Evolutionary conservation across 2,329 filamentous ascomycete genomes (phyloP), one percentile per base, ranked within the genome.

Genomic region (Pleoardoris graminearum): DNA sequence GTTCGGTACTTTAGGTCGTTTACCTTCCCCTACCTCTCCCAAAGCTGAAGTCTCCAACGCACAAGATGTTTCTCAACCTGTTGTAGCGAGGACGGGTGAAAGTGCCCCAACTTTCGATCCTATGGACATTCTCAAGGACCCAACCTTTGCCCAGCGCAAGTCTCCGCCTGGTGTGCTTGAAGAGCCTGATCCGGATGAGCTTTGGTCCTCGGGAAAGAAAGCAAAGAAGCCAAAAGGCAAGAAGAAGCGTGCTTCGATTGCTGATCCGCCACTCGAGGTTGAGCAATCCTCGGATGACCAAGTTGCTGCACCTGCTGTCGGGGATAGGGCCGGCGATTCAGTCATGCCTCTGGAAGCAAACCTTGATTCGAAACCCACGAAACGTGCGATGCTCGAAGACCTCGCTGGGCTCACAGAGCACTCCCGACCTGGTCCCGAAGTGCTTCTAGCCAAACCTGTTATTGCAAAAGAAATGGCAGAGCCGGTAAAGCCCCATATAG

Each of bases 211-310:
- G 42, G 70, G 73, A 35, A 79, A 77, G 60, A 79, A 78, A 63
- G 66, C 64, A 29, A 80, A 77, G 68, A 79, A 78, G 55, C 65
- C 68, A 7, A 79, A 78, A 58, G 68, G 71, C 16, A 79, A 79
- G 66, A 77, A 79, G 63, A 67, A 63, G 48, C 65, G 63, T 17
- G 46, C 51, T 4, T 58, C 58, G 30, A 37, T 54, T 3, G 43
- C 54, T 27, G 53, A 53, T 2, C 55, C 47, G 6, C 58, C 42
- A 8, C 33, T 53, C 1, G 61, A 57, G n/a, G 32, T 7, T 32
- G 47, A 43, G 27, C 48, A 51, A 33, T 42, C 23, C 32, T 27
- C 30, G 1, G 47, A 46, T 19, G n/a, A 32, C 1, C 37, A 4
- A 2, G 30, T n/a, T 19, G 12, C 38, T 14, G 35, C 47, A 12